Evolutionary conservation across 2,329 filamentous ascomycete genomes (phyloP).

Genomic region (Apiospora marii): DNA sequence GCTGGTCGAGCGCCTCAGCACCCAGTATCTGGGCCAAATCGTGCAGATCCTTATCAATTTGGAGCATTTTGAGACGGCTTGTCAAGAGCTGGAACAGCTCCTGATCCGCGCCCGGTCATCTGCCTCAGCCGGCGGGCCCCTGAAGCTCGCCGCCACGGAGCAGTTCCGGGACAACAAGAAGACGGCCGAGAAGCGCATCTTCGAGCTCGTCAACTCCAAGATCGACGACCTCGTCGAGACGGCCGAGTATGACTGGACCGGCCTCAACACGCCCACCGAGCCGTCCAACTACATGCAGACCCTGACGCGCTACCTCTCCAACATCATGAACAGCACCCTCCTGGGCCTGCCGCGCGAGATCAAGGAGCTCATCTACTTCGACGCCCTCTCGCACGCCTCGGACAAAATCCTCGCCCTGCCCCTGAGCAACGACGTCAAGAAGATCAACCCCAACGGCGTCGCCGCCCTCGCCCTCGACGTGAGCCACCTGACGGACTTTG

Average conservation of each 20-base stretch:
- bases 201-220: slow-evolving; percentile 97
- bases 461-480: slow-evolving; percentile 84
- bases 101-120: slow-evolving; percentile 86
- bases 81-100: slow-evolving; percentile 85
- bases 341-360: slow-evolving; percentile 94
- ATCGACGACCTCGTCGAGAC: slow-evolving; percentile 98
- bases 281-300: slow-evolving; percentile 96
- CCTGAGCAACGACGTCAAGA: slow-evolving; percentile 78
- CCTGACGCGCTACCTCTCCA: slow-evolving; percentile 88
- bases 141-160: slow-evolving; percentile 83
- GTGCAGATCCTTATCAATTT: slow-evolving; percentile 98
- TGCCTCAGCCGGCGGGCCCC: slow-evolving; percentile 79
- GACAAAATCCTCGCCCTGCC: slow-evolving; percentile 84
- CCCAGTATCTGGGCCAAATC: slow-evolving; percentile 96
- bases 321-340: slow-evolving; percentile 95
- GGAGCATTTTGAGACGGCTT: slow-evolving; percentile 95
- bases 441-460: slow-evolving; percentile 89
- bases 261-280: slow-evolving; percentile 68
- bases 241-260: slow-evolving; percentile 90
- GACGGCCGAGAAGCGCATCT: slow-evolving; percentile 95
- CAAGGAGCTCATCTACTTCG: slow-evolving; percentile 97
- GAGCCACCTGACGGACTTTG: slow-evolving; percentile 83
- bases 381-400: slow-evolving; percentile 89
- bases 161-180: slow-evolving; percentile 92
- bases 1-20: slow-evolving; percentile 85